phyloP scores from a whole-genome alignment of 1,139 yeast genomes.

The Yamadazyma spencermartinsiae region DNA sequence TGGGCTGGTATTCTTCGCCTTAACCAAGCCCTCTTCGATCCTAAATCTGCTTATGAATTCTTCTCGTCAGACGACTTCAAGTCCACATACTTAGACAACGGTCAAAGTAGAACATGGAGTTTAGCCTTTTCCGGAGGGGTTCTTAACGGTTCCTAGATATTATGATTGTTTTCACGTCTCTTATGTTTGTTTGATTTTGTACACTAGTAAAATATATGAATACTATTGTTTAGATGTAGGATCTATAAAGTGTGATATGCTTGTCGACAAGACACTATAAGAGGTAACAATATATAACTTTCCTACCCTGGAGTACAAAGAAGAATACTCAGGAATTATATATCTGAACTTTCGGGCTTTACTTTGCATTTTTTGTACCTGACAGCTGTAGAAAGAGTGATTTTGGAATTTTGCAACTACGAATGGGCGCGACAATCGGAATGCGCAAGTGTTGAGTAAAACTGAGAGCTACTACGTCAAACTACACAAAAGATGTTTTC shows the following conservation, averaged over 20 bases:
- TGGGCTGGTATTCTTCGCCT: constrained; percentile 87
- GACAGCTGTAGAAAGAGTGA: background rate
- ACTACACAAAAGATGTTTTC: constrained; percentile 74
- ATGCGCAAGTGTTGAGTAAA: too few species aligned
- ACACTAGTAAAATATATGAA: too few species aligned
- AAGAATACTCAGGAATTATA: background rate
- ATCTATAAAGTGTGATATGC: too few species aligned
- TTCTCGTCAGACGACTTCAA: constrained; percentile 44
- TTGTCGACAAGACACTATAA: too few species aligned
- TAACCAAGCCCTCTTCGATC: constrained; percentile 76
- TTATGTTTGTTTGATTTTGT: constrained; percentile 1
- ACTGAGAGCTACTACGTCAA: background rate
- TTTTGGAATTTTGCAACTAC: too few species aligned
- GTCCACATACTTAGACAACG: constrained; percentile 66
- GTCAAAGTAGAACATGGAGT: constrained; percentile 90
- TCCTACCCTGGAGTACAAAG: too few species aligned
- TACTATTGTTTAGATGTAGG: too few species aligned
- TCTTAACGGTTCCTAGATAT: constrained; percentile 11
- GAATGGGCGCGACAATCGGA: too few species aligned
- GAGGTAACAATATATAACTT: background rate
- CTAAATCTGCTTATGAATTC: constrained; percentile 63
- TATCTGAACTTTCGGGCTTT: background rate
- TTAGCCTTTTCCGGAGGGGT: constrained; percentile 71
- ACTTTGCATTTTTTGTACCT: background rate
- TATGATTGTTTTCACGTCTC: background rate